These are phyloP conservation scores for Scedosporium apiospermum DNA, from an alignment of 2,329 filamentous ascomycete species.

Conservation along the genomic window DNA sequence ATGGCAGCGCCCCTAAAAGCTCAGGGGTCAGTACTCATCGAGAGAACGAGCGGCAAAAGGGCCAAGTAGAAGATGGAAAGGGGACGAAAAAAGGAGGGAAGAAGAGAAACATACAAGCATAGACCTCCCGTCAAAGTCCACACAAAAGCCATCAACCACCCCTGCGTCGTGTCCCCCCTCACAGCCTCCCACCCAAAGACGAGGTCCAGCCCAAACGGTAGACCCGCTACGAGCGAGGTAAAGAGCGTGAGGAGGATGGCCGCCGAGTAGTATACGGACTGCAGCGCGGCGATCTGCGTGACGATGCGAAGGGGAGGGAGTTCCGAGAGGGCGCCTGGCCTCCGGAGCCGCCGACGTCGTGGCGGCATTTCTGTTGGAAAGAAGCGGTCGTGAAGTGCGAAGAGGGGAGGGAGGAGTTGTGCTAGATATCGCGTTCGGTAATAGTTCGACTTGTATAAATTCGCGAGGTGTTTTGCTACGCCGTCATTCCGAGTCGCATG, in stretches of 20 bases:
- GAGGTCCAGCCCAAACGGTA: conserved; percentile 41
- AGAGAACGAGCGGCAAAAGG: no score
- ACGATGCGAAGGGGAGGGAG: conserved; percentile 52
- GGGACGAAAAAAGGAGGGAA: conserved; percentile 3
- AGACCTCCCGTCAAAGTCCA: conserved; percentile 47
- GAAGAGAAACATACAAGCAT: conserved; percentile 31
- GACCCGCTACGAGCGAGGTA: conserved; percentile 48
- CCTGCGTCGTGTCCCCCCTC: conserved; percentile 51
- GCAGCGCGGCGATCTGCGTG: conserved; percentile 47
- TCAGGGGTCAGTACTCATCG: background rate
- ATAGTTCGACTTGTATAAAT: background rate
- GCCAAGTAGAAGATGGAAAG: no score
- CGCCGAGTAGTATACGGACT: conserved; percentile 44
- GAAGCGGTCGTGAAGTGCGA: background rate
- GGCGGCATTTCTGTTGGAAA: conserved; percentile 29
- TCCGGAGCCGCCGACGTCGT: conserved; percentile 46
- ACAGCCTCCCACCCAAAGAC: conserved; percentile 50
- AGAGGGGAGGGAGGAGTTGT: background rate
- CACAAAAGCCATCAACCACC: conserved; percentile 49
- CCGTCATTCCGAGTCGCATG: background rate
- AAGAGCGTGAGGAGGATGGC: conserved; percentile 47
- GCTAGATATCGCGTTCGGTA: background rate
- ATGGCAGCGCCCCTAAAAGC: conserved; percentile 65
- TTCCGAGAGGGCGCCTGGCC: conserved; percentile 50
- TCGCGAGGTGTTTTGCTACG: background rate